Percentiles rank a stretch among this genome's conserved stretches.
Evolutionary conservation across 2,329 filamentous ascomycete species (phyloP).

Genomic region (Aquanectria penicillioides): DNA sequence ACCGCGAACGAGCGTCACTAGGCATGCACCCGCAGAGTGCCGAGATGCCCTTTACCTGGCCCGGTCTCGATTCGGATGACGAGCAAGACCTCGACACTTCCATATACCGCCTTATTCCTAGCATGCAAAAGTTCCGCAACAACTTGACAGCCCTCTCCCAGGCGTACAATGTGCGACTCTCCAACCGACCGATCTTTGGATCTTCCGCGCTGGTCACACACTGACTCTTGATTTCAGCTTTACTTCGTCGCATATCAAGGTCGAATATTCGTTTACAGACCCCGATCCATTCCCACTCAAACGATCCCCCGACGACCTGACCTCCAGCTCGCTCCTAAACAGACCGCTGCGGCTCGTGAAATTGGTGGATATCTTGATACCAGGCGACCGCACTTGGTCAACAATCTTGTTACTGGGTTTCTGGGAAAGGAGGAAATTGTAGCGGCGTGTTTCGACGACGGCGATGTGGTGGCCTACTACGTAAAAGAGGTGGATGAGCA

Average conservation of each 20-base stretch:
- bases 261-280: constrained; percentile 67
- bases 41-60: constrained; percentile 45
- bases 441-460: constrained; percentile 76
- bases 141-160: constrained; percentile 70
- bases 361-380: constrained; percentile 65
- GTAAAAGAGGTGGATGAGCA: constrained; percentile 62
- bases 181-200: not conserved
- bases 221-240: constrained; percentile 51
- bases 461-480: constrained; percentile 78
- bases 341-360: constrained; percentile 49
- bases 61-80: constrained; percentile 36
- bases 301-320: constrained; percentile 59
- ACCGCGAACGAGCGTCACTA: constrained; percentile 46
- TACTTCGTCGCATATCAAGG: constrained; percentile 70
- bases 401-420: constrained; percentile 74
- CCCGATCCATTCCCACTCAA: constrained; percentile 57
- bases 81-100: constrained; percentile 30
- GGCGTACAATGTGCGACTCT: constrained; percentile 58
- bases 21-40: constrained; percentile 35
- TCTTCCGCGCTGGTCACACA: constrained; percentile 2
- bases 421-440: constrained; percentile 77
- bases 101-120: constrained; percentile 45
- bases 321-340: constrained; percentile 58
- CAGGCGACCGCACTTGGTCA: constrained; percentile 68
- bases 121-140: constrained; percentile 55